These are phyloP conservation scores for Mortierella antarctica DNA, from an alignment of 192 early-diverging fungal genomes.

Conservation along the genomic window DNA sequence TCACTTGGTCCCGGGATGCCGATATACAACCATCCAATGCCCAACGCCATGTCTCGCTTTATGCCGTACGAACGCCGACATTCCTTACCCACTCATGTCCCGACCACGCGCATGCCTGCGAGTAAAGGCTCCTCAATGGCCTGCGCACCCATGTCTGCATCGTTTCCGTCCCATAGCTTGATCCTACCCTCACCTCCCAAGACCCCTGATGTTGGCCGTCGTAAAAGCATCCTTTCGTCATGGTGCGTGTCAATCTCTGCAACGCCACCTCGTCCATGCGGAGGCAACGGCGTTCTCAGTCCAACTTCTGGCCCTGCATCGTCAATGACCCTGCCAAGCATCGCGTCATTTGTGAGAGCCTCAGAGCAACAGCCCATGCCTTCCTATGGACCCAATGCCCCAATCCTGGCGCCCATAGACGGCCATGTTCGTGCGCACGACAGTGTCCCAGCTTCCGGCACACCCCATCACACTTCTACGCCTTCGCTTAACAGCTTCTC, in stretches of 20 bases:
- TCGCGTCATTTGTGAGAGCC: constrained; percentile 35
- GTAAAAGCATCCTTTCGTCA: constrained; percentile 18
- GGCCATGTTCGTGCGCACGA: background rate
- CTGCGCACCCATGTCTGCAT: background rate
- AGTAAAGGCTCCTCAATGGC: background rate
- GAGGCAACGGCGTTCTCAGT: constrained; percentile 1
- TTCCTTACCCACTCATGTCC: constrained; percentile 19
- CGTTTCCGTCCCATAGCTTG: constrained; percentile 10
- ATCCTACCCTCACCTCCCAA: constrained; percentile 45
- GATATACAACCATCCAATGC: constrained; percentile 6
- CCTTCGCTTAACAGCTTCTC: background rate
- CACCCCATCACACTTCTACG: background rate
- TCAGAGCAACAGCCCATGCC: constrained; percentile 13
- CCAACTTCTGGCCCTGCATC: background rate
- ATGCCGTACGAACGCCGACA: constrained; percentile 50
- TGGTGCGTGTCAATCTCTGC: constrained; percentile 11
- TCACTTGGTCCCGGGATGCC: background rate
- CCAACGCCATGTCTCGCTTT: constrained; percentile 28
- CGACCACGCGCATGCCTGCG: background rate
- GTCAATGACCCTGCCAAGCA: constrained; percentile 27
- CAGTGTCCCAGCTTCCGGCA: background rate
- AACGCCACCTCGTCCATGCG: constrained; percentile 10
- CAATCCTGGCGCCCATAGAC: background rate
- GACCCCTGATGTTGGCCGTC: constrained; percentile 30
- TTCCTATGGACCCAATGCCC: background rate